These are phyloP conservation scores for Zalerion maritima DNA, from an alignment of 495 filamentous ascomycete species.

Conservation along the genomic window DNA sequence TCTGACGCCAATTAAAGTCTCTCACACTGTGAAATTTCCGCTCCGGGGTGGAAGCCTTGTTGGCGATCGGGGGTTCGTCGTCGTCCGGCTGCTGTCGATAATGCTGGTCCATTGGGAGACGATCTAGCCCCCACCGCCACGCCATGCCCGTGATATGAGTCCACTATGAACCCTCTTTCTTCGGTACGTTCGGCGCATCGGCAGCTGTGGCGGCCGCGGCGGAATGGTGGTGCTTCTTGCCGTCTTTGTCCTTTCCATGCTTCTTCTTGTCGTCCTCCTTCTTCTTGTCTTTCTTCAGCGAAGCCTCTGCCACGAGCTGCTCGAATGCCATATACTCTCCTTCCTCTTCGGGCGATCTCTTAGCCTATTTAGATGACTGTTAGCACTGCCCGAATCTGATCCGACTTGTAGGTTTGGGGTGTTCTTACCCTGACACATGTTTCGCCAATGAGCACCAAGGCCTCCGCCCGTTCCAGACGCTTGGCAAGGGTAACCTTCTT, in stretches of 20 bases:
- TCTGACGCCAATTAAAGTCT: too few relatives aligned
- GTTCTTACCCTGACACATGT: conserved; percentile 68
- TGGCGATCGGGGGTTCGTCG: too few relatives aligned
- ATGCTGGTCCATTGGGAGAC: too few relatives aligned
- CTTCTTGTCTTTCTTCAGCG: conserved; percentile 79
- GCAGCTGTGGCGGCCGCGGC: conserved; percentile 19
- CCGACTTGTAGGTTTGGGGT: background rate
- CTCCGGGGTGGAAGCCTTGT: too few relatives aligned
- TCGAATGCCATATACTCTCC: conserved; percentile 98
- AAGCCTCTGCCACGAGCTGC: conserved; percentile 91
- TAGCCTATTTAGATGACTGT: conserved; percentile 43
- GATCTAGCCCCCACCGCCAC: too few relatives aligned
- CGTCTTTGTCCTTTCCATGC: conserved; percentile 49
- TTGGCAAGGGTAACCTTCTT: conserved; percentile 74
- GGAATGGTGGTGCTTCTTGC: conserved; percentile 19
- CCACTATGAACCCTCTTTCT: conserved; percentile 7
- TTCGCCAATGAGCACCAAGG: conserved; percentile 72
- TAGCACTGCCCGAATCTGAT: conserved; percentile 11
- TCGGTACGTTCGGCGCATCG: conserved; percentile 33
- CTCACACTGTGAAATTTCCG: too few relatives aligned
- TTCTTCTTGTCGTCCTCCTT: conserved; percentile 55
- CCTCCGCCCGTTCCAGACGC: conserved; percentile 79
- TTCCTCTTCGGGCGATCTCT: conserved; percentile 87
- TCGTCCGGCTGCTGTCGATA: too few relatives aligned
- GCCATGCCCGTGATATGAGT: background rate